Percentiles rank a stretch among this genome's conserved stretches.
Conservation (phyloP, 768 basidiomycete species). For the Pleurotus sapidus region DNA sequence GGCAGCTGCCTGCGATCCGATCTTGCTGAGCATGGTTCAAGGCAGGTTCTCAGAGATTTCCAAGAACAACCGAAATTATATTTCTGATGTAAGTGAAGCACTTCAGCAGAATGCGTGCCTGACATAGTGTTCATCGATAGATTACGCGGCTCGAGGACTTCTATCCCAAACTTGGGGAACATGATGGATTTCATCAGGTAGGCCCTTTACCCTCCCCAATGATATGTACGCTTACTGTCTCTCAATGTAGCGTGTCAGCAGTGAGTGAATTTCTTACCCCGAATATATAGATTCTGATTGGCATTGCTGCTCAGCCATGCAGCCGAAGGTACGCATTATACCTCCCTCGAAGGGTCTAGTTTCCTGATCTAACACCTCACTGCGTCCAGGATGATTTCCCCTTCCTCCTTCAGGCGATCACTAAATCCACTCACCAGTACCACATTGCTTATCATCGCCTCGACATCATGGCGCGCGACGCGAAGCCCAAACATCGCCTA, state of each 20-base stretch:
- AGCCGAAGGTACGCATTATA: not conserved
- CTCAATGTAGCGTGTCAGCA: not conserved
- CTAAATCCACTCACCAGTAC: not conserved
- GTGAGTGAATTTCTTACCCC: not conserved
- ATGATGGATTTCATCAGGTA: slow-evolving; percentile 2
- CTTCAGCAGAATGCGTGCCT: not conserved
- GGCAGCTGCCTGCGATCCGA: not conserved
- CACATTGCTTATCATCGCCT: not conserved
- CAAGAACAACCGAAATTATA: not conserved
- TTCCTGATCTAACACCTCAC: too few relatives aligned
- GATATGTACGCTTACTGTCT: not conserved
- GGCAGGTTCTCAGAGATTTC: not conserved
- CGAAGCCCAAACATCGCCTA: not conserved
- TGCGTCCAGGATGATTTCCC: not conserved
- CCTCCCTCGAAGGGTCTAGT: too few relatives aligned
- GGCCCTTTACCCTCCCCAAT: not conserved
- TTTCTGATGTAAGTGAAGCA: not conserved
- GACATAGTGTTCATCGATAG: not conserved
- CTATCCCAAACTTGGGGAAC: slow-evolving; percentile 1
- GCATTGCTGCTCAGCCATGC: not conserved
- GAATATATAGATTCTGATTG: not conserved
- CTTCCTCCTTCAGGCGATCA: not conserved
- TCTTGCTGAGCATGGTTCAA: not conserved
- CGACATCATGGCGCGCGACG: not conserved
- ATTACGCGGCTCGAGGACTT: slow-evolving; percentile 6